These are phyloP conservation scores for Diphasiastrum complanatum DNA, from an alignment of 83 land plant genomes.

Conservation along the genomic window DNA sequence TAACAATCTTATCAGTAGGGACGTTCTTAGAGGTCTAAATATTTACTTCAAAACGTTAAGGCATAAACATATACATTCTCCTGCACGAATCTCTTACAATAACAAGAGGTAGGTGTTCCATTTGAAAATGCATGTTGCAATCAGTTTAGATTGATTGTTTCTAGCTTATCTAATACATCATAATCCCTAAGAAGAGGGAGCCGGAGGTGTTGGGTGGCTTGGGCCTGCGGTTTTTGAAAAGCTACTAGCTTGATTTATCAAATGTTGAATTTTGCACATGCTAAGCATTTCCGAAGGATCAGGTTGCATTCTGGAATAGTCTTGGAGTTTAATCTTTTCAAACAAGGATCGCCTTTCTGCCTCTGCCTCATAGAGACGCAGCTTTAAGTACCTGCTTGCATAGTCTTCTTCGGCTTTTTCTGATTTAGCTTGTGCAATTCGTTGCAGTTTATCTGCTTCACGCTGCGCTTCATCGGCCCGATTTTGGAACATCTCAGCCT, in stretches of 20 bases:
- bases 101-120: too few relatives aligned
- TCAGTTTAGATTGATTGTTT: too few relatives aligned
- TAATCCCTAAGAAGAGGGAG: too few relatives aligned
- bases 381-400: conserved; percentile 13
- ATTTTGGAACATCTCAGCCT: conserved; percentile 18
- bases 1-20: too few relatives aligned
- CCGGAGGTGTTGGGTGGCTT: too few relatives aligned
- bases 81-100: too few relatives aligned
- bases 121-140: too few relatives aligned
- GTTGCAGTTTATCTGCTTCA: conserved; percentile 15
- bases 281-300: conserved; percentile 17
- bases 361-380: conserved; percentile 16
- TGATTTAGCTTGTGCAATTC: conserved; percentile 8
- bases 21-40: too few relatives aligned
- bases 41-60: too few relatives aligned
- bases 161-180: too few relatives aligned
- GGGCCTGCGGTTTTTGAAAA: not conserved
- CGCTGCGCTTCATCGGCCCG: conserved; percentile 14
- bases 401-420: conserved; percentile 17
- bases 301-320: not conserved
- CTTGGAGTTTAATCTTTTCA: conserved; percentile 16
- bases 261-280: conserved; percentile 15
- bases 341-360: conserved; percentile 12
- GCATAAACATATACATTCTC: too few relatives aligned
- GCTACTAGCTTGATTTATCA: conserved; percentile 2